Percentiles rank a stretch among this genome's conserved stretches.
These are phyloP conservation scores for Ambrosia hybrid DNA, from an alignment of 140 eudicot species.

Conservation along the genomic window DNA sequence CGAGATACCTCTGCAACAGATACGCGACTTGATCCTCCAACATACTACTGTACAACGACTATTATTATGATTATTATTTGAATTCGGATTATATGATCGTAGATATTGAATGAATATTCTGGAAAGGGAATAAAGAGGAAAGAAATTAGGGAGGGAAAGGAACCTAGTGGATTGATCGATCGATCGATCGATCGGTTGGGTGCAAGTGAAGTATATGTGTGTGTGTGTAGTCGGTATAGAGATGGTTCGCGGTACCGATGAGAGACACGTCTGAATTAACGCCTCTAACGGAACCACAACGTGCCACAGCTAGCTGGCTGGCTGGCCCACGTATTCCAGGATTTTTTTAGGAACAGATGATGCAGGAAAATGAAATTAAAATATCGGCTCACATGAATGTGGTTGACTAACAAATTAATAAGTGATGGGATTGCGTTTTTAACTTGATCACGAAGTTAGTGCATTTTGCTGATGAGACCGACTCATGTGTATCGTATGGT, in stretches of 20 bases:
- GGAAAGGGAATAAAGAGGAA: not conserved
- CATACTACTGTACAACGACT: slow-evolving; percentile 31
- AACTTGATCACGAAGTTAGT: not conserved
- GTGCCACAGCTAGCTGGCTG: slow-evolving; percentile 19
- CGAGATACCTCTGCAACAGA: slow-evolving; percentile 81
- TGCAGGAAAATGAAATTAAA: not conserved
- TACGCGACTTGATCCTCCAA: slow-evolving; percentile 93
- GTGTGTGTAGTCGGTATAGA: slow-evolving; percentile 10
- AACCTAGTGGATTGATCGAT: not conserved
- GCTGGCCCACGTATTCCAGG: slow-evolving; percentile 20
- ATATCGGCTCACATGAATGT: slow-evolving; percentile 19
- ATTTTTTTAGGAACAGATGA: not conserved
- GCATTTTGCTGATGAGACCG: no score
- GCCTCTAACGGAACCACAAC: slow-evolving; percentile 32
- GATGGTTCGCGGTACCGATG: slow-evolving; percentile 15
- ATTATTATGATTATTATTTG: slow-evolving; percentile 5
- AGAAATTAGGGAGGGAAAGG: no score
- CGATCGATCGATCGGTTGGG: slow-evolving; percentile 25
- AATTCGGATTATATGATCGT: not conserved
- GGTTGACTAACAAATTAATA: slow-evolving; percentile 3
- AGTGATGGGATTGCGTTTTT: not conserved
- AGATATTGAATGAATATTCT: slow-evolving; percentile 3
- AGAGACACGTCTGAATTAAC: slow-evolving; percentile 35
- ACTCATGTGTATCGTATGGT: no score
- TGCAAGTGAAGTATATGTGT: slow-evolving; percentile 32